These are phyloP conservation scores for Trichoderma brevicompactum DNA, from an alignment of 2,329 filamentous ascomycete genomes.

Conservation along the genomic window DNA sequence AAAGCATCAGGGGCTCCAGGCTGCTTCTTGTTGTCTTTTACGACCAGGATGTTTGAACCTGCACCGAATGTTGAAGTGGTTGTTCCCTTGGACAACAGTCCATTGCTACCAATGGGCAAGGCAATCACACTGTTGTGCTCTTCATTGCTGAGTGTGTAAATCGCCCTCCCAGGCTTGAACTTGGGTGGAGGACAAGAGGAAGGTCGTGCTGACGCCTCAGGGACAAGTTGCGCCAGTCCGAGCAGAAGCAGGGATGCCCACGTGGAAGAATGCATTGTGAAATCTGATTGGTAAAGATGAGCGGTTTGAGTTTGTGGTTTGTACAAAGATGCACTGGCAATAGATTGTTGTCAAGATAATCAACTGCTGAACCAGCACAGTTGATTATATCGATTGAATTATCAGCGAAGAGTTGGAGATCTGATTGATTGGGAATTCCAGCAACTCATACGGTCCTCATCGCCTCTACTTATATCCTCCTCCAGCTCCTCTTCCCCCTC, in stretches of 20 bases:
- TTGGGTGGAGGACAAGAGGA: not conserved
- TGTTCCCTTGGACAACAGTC: constrained; percentile 50
- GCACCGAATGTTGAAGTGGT: constrained; percentile 52
- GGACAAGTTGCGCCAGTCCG: constrained; percentile 3
- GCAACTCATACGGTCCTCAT: not conserved
- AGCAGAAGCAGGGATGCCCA: constrained; percentile 11
- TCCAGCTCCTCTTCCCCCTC: not conserved
- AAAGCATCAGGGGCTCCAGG: constrained; percentile 55
- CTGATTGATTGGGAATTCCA: not conserved
- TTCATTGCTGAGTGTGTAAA: constrained; percentile 63
- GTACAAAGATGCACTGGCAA: not conserved
- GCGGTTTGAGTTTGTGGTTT: not conserved
- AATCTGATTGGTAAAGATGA: not conserved
- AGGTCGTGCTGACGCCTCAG: constrained; percentile 12
- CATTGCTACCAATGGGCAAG: constrained; percentile 52
- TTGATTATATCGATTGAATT: not conserved
- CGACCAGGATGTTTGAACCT: constrained; percentile 49
- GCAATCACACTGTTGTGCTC: constrained; percentile 54
- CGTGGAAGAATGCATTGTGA: constrained; percentile 18
- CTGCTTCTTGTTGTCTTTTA: constrained; percentile 39
- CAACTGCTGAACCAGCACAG: not conserved
- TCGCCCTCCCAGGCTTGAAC: constrained; percentile 44
- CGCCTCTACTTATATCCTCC: constrained; percentile 5
- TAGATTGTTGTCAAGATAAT: not conserved
- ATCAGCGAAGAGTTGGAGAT: not conserved